Percentiles rank a stretch among this genome's conserved stretches.
Evolutionary conservation across 2,329 filamentous ascomycete species (phyloP).

Genomic region (Exophiala bonariae): DNA sequence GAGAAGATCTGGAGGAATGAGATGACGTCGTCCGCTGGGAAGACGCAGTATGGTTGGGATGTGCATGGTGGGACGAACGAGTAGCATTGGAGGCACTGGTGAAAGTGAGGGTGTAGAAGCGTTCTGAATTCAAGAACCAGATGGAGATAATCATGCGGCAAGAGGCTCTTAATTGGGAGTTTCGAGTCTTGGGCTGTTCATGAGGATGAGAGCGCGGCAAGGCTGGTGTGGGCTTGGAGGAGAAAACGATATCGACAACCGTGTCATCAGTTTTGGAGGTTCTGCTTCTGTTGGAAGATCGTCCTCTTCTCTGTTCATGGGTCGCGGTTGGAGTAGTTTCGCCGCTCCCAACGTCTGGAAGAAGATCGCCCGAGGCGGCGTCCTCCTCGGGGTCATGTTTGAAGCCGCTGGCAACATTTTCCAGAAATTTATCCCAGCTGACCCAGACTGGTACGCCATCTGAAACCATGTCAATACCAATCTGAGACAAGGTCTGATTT

Average conservation of each 20-base stretch:
- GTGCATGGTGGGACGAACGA: conserved; percentile 44
- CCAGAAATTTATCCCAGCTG: conserved; percentile 56
- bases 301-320: conserved; percentile 14
- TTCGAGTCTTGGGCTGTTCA: conserved; percentile 36
- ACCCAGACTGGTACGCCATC: conserved; percentile 58
- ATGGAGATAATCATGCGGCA: conserved; percentile 77
- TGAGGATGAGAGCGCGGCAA: conserved; percentile 29
- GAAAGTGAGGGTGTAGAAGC: conserved; percentile 74
- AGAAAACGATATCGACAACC: conserved; percentile 66
- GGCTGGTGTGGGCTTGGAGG: conserved; percentile 46
- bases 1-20: conserved; percentile 19
- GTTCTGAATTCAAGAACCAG: conserved; percentile 68
- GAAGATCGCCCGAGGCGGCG: background rate
- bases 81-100: conserved; percentile 47
- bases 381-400: background rate
- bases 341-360: conserved; percentile 12
- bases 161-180: conserved; percentile 48
- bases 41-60: background rate
- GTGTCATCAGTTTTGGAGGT: conserved; percentile 56
- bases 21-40: conserved; percentile 18
- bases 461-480: conserved; percentile 73
- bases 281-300: conserved; percentile 22
- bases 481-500: conserved; percentile 66
- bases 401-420: conserved; percentile 43
- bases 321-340: conserved; percentile 15